Evolutionary conservation across 805 yeast species (phyloP).

Genomic region (Brettanomyces nanus): DNA sequence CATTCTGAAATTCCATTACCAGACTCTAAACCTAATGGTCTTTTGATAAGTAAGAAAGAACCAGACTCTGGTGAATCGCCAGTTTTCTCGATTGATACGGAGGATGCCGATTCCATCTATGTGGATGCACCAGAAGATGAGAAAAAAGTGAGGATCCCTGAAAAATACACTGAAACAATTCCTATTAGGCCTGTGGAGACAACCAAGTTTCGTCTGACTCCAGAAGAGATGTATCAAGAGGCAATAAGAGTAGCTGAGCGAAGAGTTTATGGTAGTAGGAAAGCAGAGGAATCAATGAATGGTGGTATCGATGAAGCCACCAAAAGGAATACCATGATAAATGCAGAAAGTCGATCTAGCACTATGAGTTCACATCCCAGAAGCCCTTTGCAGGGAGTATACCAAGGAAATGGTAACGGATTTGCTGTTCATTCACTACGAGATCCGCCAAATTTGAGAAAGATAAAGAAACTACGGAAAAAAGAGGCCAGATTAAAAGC

Average conservation of each 20-base stretch:
- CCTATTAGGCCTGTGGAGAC: not conserved
- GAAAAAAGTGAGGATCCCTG: not conserved
- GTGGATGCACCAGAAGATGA: slow-evolving; percentile 3
- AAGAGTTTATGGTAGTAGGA: slow-evolving; percentile 41
- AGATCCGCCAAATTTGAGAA: slow-evolving; percentile 6
- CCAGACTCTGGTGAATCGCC: too few species aligned
- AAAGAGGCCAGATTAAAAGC: not conserved
- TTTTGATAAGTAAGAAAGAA: not conserved
- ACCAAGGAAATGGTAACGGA: slow-evolving; percentile 9
- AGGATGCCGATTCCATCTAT: not conserved
- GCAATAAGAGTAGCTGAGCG: slow-evolving; percentile 50
- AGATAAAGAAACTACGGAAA: slow-evolving; percentile 2
- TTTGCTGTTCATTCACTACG: slow-evolving; percentile 25
- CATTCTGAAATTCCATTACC: slow-evolving; percentile 1
- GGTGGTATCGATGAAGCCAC: slow-evolving; percentile 19
- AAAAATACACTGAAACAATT: not conserved
- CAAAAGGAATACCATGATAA: slow-evolving; percentile 19
- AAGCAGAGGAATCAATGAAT: slow-evolving; percentile 2
- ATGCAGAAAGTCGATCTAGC: slow-evolving; percentile 8
- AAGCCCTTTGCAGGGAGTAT: not conserved
- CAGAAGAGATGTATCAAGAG: slow-evolving; percentile 44
- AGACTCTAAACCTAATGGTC: not conserved
- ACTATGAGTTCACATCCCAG: not conserved
- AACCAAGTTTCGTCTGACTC: slow-evolving; percentile 23
- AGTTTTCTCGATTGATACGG: not conserved